phyloP scores from a whole-genome alignment of 179 eudicot genomes.

The Spergularia azorica region DNA sequence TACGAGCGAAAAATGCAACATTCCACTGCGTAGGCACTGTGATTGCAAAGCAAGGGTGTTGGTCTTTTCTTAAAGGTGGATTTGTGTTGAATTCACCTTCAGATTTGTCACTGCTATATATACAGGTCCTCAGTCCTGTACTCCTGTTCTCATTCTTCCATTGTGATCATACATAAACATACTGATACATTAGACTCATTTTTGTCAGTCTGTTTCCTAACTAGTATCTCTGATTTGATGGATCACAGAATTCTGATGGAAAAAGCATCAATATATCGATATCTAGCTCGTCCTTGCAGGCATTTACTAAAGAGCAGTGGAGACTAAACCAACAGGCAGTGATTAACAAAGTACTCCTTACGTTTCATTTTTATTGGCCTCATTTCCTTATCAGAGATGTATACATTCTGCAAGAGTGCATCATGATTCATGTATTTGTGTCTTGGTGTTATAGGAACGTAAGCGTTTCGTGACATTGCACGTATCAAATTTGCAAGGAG shows the following conservation, averaged over 20 bases:
- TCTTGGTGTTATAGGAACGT: conserved; percentile 46
- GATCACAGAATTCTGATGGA: conserved; percentile 48
- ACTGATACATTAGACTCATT: neutral
- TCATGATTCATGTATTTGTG: too few species aligned
- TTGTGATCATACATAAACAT: neutral
- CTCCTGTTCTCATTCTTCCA: neutral
- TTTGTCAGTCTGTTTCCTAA: neutral
- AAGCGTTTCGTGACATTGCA: conserved; percentile 76
- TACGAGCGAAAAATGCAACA: conserved; percentile 41
- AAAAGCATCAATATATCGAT: conserved; percentile 46
- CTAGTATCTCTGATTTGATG: neutral
- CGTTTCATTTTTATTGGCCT: too few species aligned
- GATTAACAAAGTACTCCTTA: conserved; percentile 52
- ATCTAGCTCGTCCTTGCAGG: conserved; percentile 76
- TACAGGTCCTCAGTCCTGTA: conserved; percentile 45
- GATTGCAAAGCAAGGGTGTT: conserved; percentile 68
- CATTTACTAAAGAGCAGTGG: conserved; percentile 79
- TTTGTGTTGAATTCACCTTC: conserved; percentile 60
- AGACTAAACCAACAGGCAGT: conserved; percentile 57
- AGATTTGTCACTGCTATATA: conserved; percentile 42
- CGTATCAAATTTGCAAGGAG: conserved; percentile 61
- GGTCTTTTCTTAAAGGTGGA: conserved; percentile 98
- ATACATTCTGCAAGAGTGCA: too few species aligned
- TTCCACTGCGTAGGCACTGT: conserved; percentile 71
- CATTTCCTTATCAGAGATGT: neutral